phyloP scores from a whole-genome alignment of 1,284 basidiomycete species.

The Grifola frondosa region DNA sequence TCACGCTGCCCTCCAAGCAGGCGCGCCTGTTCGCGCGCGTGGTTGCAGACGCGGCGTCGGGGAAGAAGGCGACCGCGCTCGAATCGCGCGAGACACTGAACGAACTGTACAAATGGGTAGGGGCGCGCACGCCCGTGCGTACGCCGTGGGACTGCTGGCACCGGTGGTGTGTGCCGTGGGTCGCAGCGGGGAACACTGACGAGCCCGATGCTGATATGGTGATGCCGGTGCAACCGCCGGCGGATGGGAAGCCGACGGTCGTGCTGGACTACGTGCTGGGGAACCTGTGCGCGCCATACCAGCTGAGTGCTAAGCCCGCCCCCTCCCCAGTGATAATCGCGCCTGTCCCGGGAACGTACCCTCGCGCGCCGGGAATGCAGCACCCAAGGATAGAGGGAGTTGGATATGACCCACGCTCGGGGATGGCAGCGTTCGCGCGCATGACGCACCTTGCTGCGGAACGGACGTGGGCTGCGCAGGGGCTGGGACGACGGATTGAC shows the following conservation, averaged over 20 bases:
- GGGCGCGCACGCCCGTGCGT: constrained; percentile 14
- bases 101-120: constrained; percentile 11
- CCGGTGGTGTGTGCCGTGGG: constrained; percentile 22
- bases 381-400: constrained; percentile 4
- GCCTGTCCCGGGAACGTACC: constrained; percentile 21
- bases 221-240: constrained; percentile 14
- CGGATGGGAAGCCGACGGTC: constrained; percentile 11
- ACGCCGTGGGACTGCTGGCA: constrained; percentile 25
- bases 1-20: constrained; percentile 11
- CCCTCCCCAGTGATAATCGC: constrained; percentile 9
- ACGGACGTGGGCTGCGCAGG: constrained; percentile 8
- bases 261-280: constrained; percentile 17
- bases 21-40: constrained; percentile 13
- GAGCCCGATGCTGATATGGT: background rate
- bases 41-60: constrained; percentile 14
- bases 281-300: too few species aligned
- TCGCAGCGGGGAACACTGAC: background rate
- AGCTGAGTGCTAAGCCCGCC: constrained; percentile 8
- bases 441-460: constrained; percentile 16
- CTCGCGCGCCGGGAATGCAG: constrained; percentile 18
- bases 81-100: constrained; percentile 17
- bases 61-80: constrained; percentile 6
- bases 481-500: constrained; percentile 8
- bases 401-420: constrained; percentile 15
- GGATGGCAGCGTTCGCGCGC: constrained; percentile 15